Evolutionary conservation across 2,329 filamentous ascomycete species (phyloP).

Genomic region (Neonectria ditissima): DNA sequence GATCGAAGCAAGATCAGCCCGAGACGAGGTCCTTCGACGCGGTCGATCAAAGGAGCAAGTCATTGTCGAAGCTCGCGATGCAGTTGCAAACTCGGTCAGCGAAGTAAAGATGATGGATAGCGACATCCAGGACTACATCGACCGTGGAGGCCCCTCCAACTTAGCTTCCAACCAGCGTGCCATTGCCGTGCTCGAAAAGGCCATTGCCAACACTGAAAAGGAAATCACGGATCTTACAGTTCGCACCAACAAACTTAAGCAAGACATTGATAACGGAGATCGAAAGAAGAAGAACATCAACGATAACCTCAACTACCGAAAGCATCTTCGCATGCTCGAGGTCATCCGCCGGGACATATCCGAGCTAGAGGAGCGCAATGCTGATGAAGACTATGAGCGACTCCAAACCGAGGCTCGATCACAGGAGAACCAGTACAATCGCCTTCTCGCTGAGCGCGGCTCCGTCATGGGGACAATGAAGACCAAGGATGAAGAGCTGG

Average conservation of each 20-base stretch:
- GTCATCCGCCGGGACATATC: slow-evolving; percentile 76
- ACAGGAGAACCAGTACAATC: slow-evolving; percentile 76
- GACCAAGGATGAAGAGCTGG: slow-evolving; percentile 85
- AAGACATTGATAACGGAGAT: slow-evolving; percentile 82
- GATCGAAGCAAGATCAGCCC: slow-evolving; percentile 77
- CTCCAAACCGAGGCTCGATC: slow-evolving; percentile 76
- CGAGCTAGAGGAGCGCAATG: slow-evolving; percentile 81
- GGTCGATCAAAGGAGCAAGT: slow-evolving; percentile 79
- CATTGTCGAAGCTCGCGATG: slow-evolving; percentile 77
- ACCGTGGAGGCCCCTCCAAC: slow-evolving; percentile 78
- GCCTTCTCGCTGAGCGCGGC: slow-evolving; percentile 77
- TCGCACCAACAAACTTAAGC: slow-evolving; percentile 81
- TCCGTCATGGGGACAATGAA: slow-evolving; percentile 82
- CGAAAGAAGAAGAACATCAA: slow-evolving; percentile 86
- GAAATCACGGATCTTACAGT: slow-evolving; percentile 76
- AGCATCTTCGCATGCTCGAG: slow-evolving; percentile 76
- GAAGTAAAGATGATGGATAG: slow-evolving; percentile 80
- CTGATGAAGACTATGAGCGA: slow-evolving; percentile 82
- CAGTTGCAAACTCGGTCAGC: slow-evolving; percentile 78
- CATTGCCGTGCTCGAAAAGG: slow-evolving; percentile 74
- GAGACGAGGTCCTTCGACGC: slow-evolving; percentile 80
- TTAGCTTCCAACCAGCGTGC: slow-evolving; percentile 77
- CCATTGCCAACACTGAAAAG: slow-evolving; percentile 73
- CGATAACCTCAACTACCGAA: slow-evolving; percentile 90
- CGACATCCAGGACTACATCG: slow-evolving; percentile 84